phyloP scores from a whole-genome alignment of 139 green algal genomes.

The Tetradesmus obliquus region DNA sequence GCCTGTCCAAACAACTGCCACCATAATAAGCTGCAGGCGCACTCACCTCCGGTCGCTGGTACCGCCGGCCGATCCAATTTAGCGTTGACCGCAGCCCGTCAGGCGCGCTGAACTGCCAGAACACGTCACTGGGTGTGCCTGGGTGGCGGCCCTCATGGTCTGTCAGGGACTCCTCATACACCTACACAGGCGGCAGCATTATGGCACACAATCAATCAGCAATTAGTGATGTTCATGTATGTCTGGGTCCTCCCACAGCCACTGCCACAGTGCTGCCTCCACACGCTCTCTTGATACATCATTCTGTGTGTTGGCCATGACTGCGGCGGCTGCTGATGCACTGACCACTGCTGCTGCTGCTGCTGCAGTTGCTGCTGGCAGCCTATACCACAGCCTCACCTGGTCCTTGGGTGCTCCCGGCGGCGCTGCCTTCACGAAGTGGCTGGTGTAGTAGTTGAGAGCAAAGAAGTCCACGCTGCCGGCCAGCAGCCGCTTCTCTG shows the following conservation, averaged over 20 bases:
- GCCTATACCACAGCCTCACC: background rate
- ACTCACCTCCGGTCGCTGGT: slow-evolving; percentile 45
- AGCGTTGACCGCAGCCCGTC: slow-evolving; percentile 54
- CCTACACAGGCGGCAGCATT: background rate
- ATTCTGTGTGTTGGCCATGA: background rate
- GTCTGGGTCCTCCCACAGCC: background rate
- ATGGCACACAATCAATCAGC: background rate
- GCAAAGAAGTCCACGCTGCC: slow-evolving; percentile 58
- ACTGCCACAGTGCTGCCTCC: background rate
- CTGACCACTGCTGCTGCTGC: too few relatives aligned
- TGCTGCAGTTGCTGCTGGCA: background rate
- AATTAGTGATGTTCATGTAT: background rate
- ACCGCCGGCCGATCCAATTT: slow-evolving; percentile 47
- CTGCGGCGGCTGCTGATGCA: background rate
- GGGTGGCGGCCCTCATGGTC: slow-evolving; percentile 20
- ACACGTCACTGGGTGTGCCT: slow-evolving; percentile 32
- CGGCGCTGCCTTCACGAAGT: slow-evolving; percentile 40
- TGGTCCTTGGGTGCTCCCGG: slow-evolving; percentile 34
- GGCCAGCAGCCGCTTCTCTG: slow-evolving; percentile 42
- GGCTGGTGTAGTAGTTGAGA: slow-evolving; percentile 63
- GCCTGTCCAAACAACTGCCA: background rate
- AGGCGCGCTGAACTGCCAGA: slow-evolving; percentile 58
- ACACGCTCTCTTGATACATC: too few relatives aligned
- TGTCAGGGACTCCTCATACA: slow-evolving; percentile 39
- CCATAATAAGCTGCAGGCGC: background rate